Conservation (phyloP, 768 basidiomycete genomes). For the Panellus pusillus region DNA sequence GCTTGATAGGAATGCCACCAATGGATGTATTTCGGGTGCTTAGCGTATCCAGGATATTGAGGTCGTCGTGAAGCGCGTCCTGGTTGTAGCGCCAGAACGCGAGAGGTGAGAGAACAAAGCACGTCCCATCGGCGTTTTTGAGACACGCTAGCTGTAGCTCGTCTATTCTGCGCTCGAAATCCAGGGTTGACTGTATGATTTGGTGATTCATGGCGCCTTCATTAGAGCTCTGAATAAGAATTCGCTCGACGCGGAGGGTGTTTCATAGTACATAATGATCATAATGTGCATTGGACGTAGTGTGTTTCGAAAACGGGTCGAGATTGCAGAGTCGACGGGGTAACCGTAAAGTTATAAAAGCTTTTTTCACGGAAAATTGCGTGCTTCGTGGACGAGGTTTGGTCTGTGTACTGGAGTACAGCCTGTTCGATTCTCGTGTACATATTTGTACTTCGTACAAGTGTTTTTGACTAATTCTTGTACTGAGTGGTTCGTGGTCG, state of each 20-base stretch:
- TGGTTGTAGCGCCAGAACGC: conserved; percentile 74
- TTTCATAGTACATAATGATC: no score
- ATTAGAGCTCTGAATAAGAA: conserved; percentile 63
- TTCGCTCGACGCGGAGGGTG: conserved; percentile 76
- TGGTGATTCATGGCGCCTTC: conserved; percentile 59
- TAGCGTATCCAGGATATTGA: conserved; percentile 60
- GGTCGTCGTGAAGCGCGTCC: conserved; percentile 49
- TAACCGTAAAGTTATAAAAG: no score
- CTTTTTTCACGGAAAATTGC: no score
- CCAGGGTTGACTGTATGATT: conserved; percentile 62
- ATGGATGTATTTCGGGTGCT: conserved; percentile 52
- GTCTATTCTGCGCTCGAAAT: conserved; percentile 62
- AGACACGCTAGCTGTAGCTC: conserved; percentile 53
- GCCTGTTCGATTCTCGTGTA: no score
- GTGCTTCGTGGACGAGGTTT: no score
- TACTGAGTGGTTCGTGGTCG: no score
- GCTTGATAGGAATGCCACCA: conserved; percentile 64
- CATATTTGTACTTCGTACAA: no score
- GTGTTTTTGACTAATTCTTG: no score
- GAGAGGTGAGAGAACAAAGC: conserved; percentile 72
- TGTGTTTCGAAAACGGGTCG: no score
- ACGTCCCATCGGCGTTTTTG: conserved; percentile 49
- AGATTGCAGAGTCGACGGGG: no score
- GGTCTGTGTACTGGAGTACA: no score
- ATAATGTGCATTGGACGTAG: no score